Conservation (phyloP, 495 filamentous ascomycete species). For the Thozetella sp. region DNA sequence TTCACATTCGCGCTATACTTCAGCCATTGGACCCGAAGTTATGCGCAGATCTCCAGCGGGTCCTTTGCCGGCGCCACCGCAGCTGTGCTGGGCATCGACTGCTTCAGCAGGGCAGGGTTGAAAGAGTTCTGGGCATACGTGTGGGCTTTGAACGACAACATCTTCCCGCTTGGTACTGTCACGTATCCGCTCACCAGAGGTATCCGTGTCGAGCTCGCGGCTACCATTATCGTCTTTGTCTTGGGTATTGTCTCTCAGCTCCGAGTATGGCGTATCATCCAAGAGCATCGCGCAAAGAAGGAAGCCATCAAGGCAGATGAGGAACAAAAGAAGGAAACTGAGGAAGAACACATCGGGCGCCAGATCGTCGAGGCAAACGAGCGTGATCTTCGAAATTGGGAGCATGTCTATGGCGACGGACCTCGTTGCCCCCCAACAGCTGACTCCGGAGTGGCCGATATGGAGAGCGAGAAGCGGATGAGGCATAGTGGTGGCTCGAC, state of each 20-base stretch:
- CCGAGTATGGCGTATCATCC: conserved; percentile 85
- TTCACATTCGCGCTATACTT: conserved; percentile 75
- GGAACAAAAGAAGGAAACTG: conserved; percentile 60
- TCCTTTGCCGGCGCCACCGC: conserved; percentile 83
- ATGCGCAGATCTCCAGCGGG: conserved; percentile 73
- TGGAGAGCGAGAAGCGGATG: conserved; percentile 52
- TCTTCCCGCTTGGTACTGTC: conserved; percentile 74
- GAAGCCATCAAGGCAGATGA: conserved; percentile 57
- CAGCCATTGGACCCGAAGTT: conserved; percentile 74
- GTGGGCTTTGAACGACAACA: conserved; percentile 78
- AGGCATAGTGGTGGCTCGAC: conserved; percentile 31
- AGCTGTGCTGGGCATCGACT: conserved; percentile 83
- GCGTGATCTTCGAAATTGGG: conserved; percentile 76
- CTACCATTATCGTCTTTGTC: conserved; percentile 71
- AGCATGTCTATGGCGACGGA: conserved; percentile 71
- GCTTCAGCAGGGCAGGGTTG: conserved; percentile 83
- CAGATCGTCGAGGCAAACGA: conserved; percentile 68
- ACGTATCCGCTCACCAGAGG: conserved; percentile 88
- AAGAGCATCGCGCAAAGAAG: conserved; percentile 66
- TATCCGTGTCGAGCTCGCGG: conserved; percentile 83
- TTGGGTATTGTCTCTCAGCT: conserved; percentile 83
- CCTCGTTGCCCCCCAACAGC: conserved; percentile 22
- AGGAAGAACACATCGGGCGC: conserved; percentile 70
- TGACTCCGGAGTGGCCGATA: conserved; percentile 56
- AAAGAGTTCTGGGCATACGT: conserved; percentile 97